Conservation (phyloP, 148 eudicot species). For the Fallopia convolvulus region DNA sequence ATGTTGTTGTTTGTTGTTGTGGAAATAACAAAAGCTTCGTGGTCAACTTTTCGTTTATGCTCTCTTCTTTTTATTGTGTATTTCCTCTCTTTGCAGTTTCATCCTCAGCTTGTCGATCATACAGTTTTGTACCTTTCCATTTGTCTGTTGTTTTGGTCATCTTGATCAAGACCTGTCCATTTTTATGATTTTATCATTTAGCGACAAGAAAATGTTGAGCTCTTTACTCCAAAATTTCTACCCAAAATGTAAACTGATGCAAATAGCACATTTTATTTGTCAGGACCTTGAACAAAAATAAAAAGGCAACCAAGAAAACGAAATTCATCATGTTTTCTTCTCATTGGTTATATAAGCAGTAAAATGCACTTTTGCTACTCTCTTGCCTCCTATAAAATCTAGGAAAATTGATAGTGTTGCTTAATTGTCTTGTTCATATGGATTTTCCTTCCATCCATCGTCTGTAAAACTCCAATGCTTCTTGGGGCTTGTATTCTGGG, state of each 20-base stretch:
- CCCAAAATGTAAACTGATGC: not conserved
- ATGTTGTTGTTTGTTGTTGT: constrained; percentile 1
- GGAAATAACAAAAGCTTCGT: not conserved
- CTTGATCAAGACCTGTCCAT: not conserved
- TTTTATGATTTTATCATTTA: not conserved
- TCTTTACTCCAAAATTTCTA: not conserved
- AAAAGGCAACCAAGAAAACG: not conserved
- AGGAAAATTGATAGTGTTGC: not conserved
- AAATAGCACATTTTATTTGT: not conserved
- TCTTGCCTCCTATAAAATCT: not conserved
- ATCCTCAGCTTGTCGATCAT: not conserved
- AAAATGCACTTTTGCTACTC: not conserved
- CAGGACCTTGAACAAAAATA: not conserved
- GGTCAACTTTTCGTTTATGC: not conserved
- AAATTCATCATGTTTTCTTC: not conserved
- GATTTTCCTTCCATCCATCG: constrained; percentile 13
- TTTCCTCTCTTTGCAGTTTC: not conserved
- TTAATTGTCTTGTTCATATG: constrained; percentile 5
- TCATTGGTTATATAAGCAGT: not conserved
- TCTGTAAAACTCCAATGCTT: constrained; percentile 14
- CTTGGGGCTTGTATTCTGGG: constrained; percentile 17
- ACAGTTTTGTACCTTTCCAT: not conserved
- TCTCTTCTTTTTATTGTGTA: not conserved
- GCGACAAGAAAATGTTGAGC: not conserved
- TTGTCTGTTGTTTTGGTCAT: not conserved